phyloP scores from a whole-genome alignment of 2,329 filamentous ascomycete genomes.

The Neofusicoccum laricinum region DNA sequence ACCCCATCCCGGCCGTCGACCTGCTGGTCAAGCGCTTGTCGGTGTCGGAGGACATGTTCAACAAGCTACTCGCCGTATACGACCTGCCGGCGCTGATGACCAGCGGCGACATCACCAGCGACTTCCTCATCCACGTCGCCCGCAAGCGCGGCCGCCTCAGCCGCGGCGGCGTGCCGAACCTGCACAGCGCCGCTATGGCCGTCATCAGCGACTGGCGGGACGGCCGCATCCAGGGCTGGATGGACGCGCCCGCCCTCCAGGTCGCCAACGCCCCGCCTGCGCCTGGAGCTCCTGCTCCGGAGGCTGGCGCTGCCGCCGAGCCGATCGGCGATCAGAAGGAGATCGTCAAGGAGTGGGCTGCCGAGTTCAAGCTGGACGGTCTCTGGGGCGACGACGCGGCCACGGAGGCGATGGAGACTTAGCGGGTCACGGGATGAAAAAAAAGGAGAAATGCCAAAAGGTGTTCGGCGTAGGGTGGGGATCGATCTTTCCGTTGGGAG shows the following conservation, averaged over 20 bases:
- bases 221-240: slow-evolving; percentile 90
- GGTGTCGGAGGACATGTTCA: slow-evolving; percentile 67
- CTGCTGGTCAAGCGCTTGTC: slow-evolving; percentile 81
- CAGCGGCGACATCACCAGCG: slow-evolving; percentile 74
- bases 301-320: slow-evolving; percentile 19
- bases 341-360: slow-evolving; percentile 88
- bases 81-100: slow-evolving; percentile 74
- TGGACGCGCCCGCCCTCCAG: slow-evolving; percentile 68
- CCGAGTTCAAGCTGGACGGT: slow-evolving; percentile 92
- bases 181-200: slow-evolving; percentile 82
- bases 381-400: slow-evolving; percentile 72
- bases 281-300: slow-evolving; percentile 21
- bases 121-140: slow-evolving; percentile 93
- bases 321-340: slow-evolving; percentile 67
- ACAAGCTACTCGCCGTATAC: slow-evolving; percentile 80
- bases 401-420: slow-evolving; percentile 36
- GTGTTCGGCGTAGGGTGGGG: slow-evolving; percentile 9
- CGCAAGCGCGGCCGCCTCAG: slow-evolving; percentile 87
- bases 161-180: slow-evolving; percentile 84
- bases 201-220: slow-evolving; percentile 97
- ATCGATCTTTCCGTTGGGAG: background rate
- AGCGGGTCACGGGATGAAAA: background rate
- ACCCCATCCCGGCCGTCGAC: slow-evolving; percentile 82
- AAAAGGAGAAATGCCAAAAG: slow-evolving; percentile 12
- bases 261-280: slow-evolving; percentile 43